Conservation (phyloP, 345 rosid species). For the Eucalyptus pauciflora region DNA sequence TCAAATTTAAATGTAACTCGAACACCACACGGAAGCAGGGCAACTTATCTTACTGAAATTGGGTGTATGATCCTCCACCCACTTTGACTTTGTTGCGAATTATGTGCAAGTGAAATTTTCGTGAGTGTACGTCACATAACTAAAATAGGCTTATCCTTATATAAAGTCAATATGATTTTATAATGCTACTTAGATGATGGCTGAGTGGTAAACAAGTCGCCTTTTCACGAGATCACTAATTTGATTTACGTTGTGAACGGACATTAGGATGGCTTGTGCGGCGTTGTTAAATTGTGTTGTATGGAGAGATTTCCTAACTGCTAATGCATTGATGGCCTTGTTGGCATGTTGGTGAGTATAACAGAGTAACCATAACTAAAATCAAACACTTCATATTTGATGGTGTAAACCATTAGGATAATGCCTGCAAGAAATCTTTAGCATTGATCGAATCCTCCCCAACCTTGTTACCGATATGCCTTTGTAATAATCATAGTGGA, state of each 20-base stretch:
- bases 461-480: no score
- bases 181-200: background rate
- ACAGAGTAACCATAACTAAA: background rate
- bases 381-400: background rate
- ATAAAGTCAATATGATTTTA: background rate
- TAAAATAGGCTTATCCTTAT: background rate
- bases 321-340: accelerated
- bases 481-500: background rate
- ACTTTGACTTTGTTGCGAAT: background rate
- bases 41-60: background rate
- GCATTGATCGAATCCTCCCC: background rate
- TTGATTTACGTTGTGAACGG: background rate
- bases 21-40: background rate
- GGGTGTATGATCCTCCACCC: background rate
- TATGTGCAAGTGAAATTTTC: background rate
- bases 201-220: background rate
- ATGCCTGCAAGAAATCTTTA: background rate
- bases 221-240: background rate
- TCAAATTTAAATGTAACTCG: background rate
- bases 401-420: background rate
- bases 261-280: background rate
- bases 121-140: background rate
- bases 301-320: background rate
- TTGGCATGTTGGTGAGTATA: background rate
- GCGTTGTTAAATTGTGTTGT: background rate